A percentile compares a stretch with the other conserved stretches of the same genome.
Conservation (phyloP, 2,329 filamentous ascomycete species). For the Leptosphaerulina australis region DNA sequence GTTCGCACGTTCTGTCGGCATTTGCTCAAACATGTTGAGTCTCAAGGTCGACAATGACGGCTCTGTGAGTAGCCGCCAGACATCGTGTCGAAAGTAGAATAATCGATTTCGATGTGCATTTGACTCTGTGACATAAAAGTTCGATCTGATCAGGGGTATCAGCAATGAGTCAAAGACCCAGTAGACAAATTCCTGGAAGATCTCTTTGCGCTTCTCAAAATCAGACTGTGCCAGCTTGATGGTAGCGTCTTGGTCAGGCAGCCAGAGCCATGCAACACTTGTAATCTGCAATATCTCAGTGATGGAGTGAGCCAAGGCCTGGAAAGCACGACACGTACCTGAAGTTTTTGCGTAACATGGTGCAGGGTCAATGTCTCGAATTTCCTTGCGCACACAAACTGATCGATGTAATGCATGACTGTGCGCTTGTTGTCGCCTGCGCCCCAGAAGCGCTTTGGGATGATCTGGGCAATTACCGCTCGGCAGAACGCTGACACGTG, state of each 20-base stretch:
- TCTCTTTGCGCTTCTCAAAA: constrained; percentile 73
- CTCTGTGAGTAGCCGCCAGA: constrained; percentile 79
- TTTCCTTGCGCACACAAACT: constrained; percentile 76
- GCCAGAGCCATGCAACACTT: constrained; percentile 74
- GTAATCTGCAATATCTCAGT: constrained; percentile 60
- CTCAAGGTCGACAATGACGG: constrained; percentile 73
- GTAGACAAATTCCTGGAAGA: constrained; percentile 86
- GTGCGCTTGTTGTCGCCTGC: constrained; percentile 65
- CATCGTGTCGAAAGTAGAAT: constrained; percentile 94
- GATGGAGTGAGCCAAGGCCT: constrained; percentile 13
- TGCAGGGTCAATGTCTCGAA: constrained; percentile 84
- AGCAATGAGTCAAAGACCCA: constrained; percentile 91
- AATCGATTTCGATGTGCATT: constrained; percentile 77
- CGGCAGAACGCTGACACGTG: constrained; percentile 87
- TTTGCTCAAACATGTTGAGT: constrained; percentile 76
- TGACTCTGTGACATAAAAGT: constrained; percentile 95
- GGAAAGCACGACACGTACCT: constrained; percentile 61
- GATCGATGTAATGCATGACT: constrained; percentile 73
- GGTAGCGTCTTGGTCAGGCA: constrained; percentile 52
- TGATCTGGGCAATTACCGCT: constrained; percentile 71
- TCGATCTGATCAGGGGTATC: constrained; percentile 81
- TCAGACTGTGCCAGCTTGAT: constrained; percentile 73
- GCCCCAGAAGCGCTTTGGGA: constrained; percentile 80
- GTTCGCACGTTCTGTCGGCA: constrained; percentile 64
- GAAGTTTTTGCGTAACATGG: constrained; percentile 75